A percentile compares a stretch with the other conserved stretches of the same genome.
Evolutionary conservation across 306 rosid genomes (phyloP).

Genomic region (Chamaecrista fasciculata): DNA sequence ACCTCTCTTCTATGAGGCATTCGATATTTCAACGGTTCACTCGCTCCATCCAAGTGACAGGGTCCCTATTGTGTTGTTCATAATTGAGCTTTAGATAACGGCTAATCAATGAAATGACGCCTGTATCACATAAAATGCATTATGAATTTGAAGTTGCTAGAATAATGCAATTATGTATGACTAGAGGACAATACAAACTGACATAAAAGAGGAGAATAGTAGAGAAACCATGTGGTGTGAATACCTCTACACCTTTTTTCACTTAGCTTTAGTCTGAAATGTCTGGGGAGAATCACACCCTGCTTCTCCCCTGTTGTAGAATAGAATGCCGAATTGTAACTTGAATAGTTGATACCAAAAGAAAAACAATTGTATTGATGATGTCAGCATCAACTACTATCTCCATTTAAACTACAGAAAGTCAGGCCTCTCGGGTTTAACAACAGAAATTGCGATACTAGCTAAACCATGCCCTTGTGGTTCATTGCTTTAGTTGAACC

Average conservation of each 20-base stretch:
- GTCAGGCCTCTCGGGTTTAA: neutral
- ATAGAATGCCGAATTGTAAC: neutral
- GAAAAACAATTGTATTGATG: neutral
- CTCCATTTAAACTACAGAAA: neutral
- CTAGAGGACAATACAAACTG: constrained; percentile 41
- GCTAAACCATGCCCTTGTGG: no score
- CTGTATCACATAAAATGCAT: neutral
- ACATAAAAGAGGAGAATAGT: constrained; percentile 3
- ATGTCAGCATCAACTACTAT: neutral
- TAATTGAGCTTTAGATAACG: constrained; percentile 47
- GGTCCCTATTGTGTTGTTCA: constrained; percentile 57
- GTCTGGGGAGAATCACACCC: constrained; percentile 27
- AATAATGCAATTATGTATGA: constrained; percentile 40
- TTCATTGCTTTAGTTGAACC: no score
- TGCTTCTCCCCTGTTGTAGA: constrained; percentile 25
- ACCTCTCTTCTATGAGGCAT: constrained; percentile 45
- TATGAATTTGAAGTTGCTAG: constrained; percentile 41
- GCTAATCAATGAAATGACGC: constrained; percentile 42
- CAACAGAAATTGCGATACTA: neutral
- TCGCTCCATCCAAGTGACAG: constrained; percentile 53
- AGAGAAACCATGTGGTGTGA: constrained; percentile 28
- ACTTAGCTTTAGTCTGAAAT: constrained; percentile 31
- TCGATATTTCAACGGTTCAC: constrained; percentile 54
- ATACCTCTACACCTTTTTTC: constrained; percentile 24
- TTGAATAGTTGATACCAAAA: neutral